These are phyloP conservation scores for Macrotyloma uniflorum DNA, from an alignment of 306 rosid genomes.

Conservation along the genomic window DNA sequence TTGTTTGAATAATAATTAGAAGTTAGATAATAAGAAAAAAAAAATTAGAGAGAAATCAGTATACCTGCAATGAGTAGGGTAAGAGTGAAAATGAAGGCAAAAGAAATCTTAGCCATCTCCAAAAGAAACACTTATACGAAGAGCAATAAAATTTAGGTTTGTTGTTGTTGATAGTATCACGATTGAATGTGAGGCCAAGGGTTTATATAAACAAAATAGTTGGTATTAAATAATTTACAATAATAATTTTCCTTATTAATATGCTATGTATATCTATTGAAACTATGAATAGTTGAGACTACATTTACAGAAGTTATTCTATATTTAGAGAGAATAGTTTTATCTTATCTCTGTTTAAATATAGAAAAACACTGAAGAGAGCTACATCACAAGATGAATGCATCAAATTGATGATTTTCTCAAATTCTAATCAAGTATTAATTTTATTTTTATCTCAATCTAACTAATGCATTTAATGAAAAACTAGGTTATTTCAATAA, in stretches of 20 bases:
- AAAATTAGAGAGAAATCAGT: neutral
- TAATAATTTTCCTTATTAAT: neutral
- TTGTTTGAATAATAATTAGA: no score
- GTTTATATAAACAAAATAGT: neutral
- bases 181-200: neutral
- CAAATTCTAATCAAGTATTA: no score
- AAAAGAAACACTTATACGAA: neutral
- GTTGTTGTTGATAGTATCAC: neutral
- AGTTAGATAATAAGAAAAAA: neutral
- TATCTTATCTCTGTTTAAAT: no score
- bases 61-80: neutral
- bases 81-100: neutral
- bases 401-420: no score
- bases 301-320: no score
- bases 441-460: no score
- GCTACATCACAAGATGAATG: no score
- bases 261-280: neutral
- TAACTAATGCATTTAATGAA: no score
- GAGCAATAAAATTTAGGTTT: neutral
- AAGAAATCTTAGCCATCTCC: neutral
- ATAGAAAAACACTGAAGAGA: no score
- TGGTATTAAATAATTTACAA: neutral
- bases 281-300: no score
- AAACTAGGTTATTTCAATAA: no score
- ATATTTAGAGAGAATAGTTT: no score